phyloP scores from a whole-genome alignment of 164 flowering plant species.

The Euptelea pleiosperma region DNA sequence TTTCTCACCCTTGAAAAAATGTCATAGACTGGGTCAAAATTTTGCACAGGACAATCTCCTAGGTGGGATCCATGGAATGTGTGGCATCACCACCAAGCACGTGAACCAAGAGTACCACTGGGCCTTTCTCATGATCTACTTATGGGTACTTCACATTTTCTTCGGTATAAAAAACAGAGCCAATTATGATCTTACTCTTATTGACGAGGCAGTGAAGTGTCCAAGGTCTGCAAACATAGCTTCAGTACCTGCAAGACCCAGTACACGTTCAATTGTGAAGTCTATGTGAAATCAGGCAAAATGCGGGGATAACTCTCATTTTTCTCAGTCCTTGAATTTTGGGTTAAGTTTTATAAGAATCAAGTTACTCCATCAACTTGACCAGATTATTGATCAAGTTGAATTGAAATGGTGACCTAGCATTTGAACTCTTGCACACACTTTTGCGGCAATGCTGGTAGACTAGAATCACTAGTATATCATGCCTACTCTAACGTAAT shows the following conservation, averaged over 20 bases:
- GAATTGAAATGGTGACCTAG: too few relatives aligned
- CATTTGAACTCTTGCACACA: too few relatives aligned
- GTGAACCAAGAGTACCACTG: background rate
- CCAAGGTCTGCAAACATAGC: slow-evolving; percentile 95
- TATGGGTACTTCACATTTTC: background rate
- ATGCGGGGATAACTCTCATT: background rate
- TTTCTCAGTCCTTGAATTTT: background rate
- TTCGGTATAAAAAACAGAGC: background rate
- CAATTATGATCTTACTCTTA: slow-evolving; percentile 43
- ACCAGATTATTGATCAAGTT: too few relatives aligned
- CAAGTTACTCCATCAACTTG: background rate
- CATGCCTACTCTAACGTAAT: background rate
- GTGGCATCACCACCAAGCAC: too few relatives aligned
- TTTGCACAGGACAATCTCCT: too few relatives aligned
- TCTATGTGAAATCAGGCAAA: background rate
- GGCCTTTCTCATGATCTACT: background rate
- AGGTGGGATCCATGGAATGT: too few relatives aligned
- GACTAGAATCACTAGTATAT: too few relatives aligned
- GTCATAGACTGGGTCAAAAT: too few relatives aligned
- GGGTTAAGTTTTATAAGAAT: background rate
- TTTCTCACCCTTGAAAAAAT: background rate
- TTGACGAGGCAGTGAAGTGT: slow-evolving; percentile 62
- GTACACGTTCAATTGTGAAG: background rate
- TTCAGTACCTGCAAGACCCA: slow-evolving; percentile 62
- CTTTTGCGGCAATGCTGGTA: too few relatives aligned